Percentiles rank a stretch among this genome's conserved stretches.
These are phyloP conservation scores for Myrica gale DNA, from an alignment of 306 rosid species.

Conservation along the genomic window DNA sequence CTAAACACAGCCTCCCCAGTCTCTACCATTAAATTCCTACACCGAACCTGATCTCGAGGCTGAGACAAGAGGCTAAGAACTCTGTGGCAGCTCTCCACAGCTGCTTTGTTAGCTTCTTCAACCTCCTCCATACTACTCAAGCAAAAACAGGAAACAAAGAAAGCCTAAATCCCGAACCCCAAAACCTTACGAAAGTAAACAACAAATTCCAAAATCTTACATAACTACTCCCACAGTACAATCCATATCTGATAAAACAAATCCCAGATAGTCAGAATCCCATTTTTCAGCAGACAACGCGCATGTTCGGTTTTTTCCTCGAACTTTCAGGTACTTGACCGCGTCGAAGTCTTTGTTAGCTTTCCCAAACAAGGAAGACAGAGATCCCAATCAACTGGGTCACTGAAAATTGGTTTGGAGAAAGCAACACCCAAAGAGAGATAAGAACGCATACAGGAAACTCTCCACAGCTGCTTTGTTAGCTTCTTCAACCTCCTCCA, in stretches of 20 bases:
- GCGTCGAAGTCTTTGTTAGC: not conserved
- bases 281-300: constrained; percentile 44
- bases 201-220: constrained; percentile 22
- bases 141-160: constrained; percentile 20
- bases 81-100: constrained; percentile 80
- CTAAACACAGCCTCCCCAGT: constrained; percentile 78
- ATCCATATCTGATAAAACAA: constrained; percentile 29
- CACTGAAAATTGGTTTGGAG: constrained; percentile 15
- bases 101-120: constrained; percentile 79
- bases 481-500: constrained; percentile 88
- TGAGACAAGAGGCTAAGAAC: constrained; percentile 63
- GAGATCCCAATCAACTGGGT: constrained; percentile 38
- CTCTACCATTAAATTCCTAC: constrained; percentile 58
- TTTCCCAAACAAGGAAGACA: constrained; percentile 28
- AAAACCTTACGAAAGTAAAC: constrained; percentile 33
- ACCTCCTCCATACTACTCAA: constrained; percentile 61
- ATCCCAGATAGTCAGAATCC: constrained; percentile 40
- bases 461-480: constrained; percentile 76
- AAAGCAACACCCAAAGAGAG: constrained; percentile 6
- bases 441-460: constrained; percentile 23
- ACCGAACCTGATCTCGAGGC: constrained; percentile 63
- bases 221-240: constrained; percentile 31
- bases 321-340: constrained; percentile 32
- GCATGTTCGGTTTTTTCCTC: constrained; percentile 20
- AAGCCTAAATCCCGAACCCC: constrained; percentile 23